Percentiles rank a stretch among this genome's conserved stretches.
phyloP scores from a whole-genome alignment of 306 rosid species.

The Benincasa hispida region DNA sequence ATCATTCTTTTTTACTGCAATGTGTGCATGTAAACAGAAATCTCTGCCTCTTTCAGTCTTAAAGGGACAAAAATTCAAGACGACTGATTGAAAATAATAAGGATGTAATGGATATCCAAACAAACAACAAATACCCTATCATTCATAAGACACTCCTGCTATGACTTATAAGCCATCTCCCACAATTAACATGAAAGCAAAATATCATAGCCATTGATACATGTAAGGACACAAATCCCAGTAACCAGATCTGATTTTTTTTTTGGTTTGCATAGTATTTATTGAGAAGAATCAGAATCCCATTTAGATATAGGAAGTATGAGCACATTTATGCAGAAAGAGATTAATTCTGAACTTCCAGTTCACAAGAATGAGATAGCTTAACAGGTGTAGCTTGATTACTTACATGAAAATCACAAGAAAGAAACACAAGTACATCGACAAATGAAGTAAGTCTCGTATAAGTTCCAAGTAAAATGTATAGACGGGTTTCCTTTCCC shows the following conservation, averaged over 20 bases:
- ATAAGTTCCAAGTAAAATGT: conserved; percentile 92
- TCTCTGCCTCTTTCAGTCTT: not conserved
- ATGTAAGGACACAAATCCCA: not conserved
- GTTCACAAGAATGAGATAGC: not conserved
- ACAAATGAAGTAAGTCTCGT: conserved; percentile 92
- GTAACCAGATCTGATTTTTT: not conserved
- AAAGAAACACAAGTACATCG: conserved; percentile 94
- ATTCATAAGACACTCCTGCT: not conserved
- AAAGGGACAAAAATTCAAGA: not conserved
- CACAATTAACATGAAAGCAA: not conserved
- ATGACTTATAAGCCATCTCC: not conserved
- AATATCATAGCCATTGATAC: not conserved
- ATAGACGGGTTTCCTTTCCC: conserved; percentile 95
- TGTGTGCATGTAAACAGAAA: not conserved
- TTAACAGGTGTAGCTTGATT: not conserved
- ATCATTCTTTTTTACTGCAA: not conserved
- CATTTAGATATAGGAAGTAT: not conserved
- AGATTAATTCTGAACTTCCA: not conserved
- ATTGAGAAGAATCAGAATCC: not conserved
- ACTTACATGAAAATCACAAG: conserved; percentile 92
- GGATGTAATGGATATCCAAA: not conserved
- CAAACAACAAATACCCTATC: not conserved
- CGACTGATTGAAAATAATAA: not conserved
- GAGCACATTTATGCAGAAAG: not conserved
- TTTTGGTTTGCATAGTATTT: not conserved